These are phyloP conservation scores for Penicillium sp. DNA, from an alignment of 2,329 filamentous ascomycete species.

Conservation along the genomic window DNA sequence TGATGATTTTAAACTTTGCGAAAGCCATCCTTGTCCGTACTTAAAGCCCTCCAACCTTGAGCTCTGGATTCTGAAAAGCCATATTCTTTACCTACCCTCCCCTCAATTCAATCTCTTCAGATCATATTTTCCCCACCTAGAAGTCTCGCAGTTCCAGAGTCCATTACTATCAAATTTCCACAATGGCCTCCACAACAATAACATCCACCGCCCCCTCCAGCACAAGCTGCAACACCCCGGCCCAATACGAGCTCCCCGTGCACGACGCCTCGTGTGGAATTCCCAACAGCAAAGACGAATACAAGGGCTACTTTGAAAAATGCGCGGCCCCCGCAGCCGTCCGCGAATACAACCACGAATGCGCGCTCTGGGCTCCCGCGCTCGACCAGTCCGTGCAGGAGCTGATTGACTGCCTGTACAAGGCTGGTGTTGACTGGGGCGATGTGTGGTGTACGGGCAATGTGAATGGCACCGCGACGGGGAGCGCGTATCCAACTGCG, in stretches of 20 bases:
- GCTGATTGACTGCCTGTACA: constrained; percentile 32
- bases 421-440: constrained; percentile 27
- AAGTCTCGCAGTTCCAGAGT: too few relatives aligned
- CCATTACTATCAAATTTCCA: background rate
- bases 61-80: background rate
- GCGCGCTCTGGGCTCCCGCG: constrained; percentile 29
- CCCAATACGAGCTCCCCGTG: constrained; percentile 32
- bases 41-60: background rate
- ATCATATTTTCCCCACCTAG: too few relatives aligned
- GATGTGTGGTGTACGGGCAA: constrained; percentile 32
- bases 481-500: background rate
- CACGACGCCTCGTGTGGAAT: constrained; percentile 33
- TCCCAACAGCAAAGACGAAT: constrained; percentile 26
- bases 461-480: constrained; percentile 16
- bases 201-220: constrained; percentile 15
- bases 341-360: constrained; percentile 28
- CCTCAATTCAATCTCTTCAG: too few relatives aligned
- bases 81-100: background rate
- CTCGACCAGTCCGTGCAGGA: constrained; percentile 30
- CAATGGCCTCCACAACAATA: constrained; percentile 10
- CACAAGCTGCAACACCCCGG: constrained; percentile 23
- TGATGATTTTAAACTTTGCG: background rate
- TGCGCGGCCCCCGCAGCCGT: constrained; percentile 28
- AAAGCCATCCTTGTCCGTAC: background rate
- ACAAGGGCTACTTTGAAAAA: constrained; percentile 22